A percentile compares a stretch with the other conserved stretches of the same genome.
Evolutionary conservation across 2,329 filamentous ascomycete species (phyloP).

Genomic region (Aspergillus sp.): DNA sequence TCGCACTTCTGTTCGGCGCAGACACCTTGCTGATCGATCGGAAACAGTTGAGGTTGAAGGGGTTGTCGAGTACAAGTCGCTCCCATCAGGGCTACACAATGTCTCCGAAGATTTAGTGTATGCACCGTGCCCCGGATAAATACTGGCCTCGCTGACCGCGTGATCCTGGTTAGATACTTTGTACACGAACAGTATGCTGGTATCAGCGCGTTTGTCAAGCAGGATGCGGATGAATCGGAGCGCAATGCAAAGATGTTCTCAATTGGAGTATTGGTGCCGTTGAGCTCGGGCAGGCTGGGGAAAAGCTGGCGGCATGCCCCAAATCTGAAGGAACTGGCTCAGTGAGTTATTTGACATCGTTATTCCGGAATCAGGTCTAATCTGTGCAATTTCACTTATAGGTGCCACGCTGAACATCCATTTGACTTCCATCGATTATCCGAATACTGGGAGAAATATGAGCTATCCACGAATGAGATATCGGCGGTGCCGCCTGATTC

Average conservation of each 20-base stretch:
- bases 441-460: constrained; percentile 72
- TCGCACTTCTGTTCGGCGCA: background rate
- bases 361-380: constrained; percentile 17
- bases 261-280: constrained; percentile 83
- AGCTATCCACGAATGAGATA: constrained; percentile 43
- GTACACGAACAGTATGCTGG: constrained; percentile 83
- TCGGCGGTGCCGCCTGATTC: constrained; percentile 47
- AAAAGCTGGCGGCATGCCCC: constrained; percentile 88
- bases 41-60: constrained; percentile 69
- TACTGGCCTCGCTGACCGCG: constrained; percentile 17
- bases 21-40: background rate
- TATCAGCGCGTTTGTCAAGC: constrained; percentile 88
- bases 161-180: constrained; percentile 73
- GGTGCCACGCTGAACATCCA: constrained; percentile 66
- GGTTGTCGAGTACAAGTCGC: constrained; percentile 91
- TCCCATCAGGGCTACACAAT: constrained; percentile 90
- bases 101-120: constrained; percentile 80
- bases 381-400: constrained; percentile 24
- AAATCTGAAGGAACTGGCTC: constrained; percentile 73
- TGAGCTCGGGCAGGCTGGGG: constrained; percentile 83
- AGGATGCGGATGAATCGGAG: constrained; percentile 74
- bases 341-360: constrained; percentile 51
- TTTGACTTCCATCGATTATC: constrained; percentile 69
- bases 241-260: constrained; percentile 92
- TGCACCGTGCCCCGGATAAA: constrained; percentile 14